Evolutionary conservation across 441 rosid species (phyloP).

Genomic region (Theobroma grandiflorum): DNA sequence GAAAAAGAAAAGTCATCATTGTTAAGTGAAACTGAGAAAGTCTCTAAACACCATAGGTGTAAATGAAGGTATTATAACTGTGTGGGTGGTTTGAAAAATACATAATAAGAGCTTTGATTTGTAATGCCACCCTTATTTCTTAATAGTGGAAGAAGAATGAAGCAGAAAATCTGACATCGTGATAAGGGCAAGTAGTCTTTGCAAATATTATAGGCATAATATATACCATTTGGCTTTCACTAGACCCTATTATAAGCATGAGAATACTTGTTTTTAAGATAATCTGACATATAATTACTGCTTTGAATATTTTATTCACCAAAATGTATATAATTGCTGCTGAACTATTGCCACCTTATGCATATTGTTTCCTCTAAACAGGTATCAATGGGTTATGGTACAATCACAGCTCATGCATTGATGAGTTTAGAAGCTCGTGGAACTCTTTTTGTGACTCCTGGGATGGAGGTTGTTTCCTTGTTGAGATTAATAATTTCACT

Average conservation of each 20-base stretch:
- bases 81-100: background rate
- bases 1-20: background rate
- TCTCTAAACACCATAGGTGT: background rate
- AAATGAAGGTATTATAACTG: background rate
- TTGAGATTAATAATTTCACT: background rate
- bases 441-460: conserved; percentile 80
- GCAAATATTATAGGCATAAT: background rate
- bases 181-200: background rate
- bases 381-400: conserved; percentile 95
- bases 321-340: conserved; percentile 15
- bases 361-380: conserved; percentile 39
- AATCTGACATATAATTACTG: background rate
- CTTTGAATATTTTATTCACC: background rate
- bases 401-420: conserved; percentile 83
- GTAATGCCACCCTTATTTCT: background rate
- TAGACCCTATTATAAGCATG: background rate
- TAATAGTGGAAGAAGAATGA: background rate
- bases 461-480: conserved; percentile 70
- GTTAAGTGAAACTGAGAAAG: background rate
- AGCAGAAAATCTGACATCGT: background rate
- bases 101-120: background rate
- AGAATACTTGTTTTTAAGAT: background rate
- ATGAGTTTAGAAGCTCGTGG: conserved; percentile 97
- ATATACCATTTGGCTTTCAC: background rate
- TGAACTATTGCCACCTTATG: background rate